Evolutionary conservation across 139 green algal species (phyloP).

Genomic region (Chlamydomonas sp.): DNA sequence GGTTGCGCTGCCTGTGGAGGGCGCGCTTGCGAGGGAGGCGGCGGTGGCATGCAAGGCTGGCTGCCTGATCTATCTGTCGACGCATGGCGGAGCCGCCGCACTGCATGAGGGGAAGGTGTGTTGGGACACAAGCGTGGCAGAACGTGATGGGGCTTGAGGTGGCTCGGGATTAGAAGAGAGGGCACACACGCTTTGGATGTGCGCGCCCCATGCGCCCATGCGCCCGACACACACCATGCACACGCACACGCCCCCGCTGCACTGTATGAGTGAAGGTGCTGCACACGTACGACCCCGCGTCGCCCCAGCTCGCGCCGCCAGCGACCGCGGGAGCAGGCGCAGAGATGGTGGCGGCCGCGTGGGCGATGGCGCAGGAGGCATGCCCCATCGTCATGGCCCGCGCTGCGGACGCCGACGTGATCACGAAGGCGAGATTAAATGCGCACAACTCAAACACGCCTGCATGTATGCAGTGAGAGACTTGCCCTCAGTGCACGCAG

Average conservation of each 20-base stretch:
- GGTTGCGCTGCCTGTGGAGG: not conserved
- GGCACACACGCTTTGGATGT: no score
- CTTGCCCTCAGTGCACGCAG: no score
- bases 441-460: no score
- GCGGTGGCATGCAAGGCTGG: not conserved
- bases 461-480: no score
- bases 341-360: conserved; percentile 3
- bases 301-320: no score
- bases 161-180: no score
- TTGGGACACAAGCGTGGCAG: no score
- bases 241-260: not conserved
- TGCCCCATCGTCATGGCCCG: conserved; percentile 13
- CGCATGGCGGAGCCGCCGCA: no score
- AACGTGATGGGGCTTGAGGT: no score
- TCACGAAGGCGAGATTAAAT: no score
- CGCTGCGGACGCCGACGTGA: not conserved
- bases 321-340: not conserved
- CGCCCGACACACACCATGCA: not conserved
- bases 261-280: conserved; percentile 3
- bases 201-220: not conserved
- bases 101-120: no score
- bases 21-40: not conserved
- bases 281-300: not conserved
- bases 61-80: not conserved
- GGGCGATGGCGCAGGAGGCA: not conserved